These are phyloP conservation scores for Hansenula lynferdii DNA, from an alignment of 1,139 yeast species.

Conservation along the genomic window DNA sequence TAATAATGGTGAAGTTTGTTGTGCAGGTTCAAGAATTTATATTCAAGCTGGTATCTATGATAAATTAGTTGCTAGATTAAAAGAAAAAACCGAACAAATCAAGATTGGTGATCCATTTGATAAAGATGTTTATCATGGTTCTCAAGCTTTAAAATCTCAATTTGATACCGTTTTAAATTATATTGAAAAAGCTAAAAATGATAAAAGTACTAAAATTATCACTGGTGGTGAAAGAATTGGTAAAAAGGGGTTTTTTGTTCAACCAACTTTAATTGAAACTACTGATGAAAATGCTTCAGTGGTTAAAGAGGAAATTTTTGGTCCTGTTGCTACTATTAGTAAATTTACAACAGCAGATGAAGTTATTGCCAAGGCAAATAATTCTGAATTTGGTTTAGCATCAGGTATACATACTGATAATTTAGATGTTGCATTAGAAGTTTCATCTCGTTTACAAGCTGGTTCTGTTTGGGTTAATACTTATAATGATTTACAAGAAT, in stretches of 20 bases:
- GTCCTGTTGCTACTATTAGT: conserved; percentile 71
- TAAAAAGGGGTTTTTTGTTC: conserved; percentile 64
- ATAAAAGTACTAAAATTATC: conserved; percentile 66
- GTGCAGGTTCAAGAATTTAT: conserved; percentile 77
- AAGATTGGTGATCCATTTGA: conserved; percentile 77
- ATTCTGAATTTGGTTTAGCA: conserved; percentile 72
- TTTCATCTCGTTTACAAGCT: conserved; percentile 59
- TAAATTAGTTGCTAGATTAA: conserved; percentile 49
- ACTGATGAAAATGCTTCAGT: conserved; percentile 60
- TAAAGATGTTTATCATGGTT: conserved; percentile 67
- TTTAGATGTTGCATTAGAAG: conserved; percentile 51
- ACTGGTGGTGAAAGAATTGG: conserved; percentile 70
- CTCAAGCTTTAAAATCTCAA: conserved; percentile 72
- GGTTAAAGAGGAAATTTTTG: conserved; percentile 76
- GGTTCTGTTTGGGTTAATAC: conserved; percentile 79
- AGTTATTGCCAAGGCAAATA: conserved; percentile 61
- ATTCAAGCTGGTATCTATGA: conserved; percentile 73
- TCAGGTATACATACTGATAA: conserved; percentile 72
- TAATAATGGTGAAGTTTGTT: conserved; percentile 85
- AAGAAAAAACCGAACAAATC: conserved; percentile 39
- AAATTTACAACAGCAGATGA: conserved; percentile 68
- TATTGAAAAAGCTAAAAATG: conserved; percentile 64
- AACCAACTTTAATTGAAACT: conserved; percentile 71
- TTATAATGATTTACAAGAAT: conserved; percentile 72
- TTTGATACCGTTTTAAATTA: conserved; percentile 66